A percentile compares a stretch with the other conserved stretches of the same genome.
phyloP scores from a whole-genome alignment of 768 basidiomycete genomes.

The Filobasidium floriforme region DNA sequence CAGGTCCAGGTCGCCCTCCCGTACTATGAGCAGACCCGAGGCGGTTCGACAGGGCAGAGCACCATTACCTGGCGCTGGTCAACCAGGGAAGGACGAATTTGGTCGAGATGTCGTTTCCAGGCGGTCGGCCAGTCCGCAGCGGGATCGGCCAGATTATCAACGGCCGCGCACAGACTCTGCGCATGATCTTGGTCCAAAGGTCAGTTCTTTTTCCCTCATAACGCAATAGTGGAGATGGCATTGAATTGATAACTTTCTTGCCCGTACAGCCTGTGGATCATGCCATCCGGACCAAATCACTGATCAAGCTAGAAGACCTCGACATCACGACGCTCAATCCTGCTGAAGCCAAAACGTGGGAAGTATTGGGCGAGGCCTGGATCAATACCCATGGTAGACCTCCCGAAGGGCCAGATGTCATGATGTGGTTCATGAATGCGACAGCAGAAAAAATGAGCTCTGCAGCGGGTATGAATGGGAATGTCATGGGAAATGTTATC shows the following conservation, averaged over 20 bases:
- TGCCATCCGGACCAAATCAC: not conserved
- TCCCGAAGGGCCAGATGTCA: constrained; percentile 5
- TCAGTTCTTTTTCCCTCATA: no score
- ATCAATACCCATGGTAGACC: not conserved
- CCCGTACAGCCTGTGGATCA: no score
- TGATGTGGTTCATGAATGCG: constrained; percentile 7
- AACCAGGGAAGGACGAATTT: not conserved
- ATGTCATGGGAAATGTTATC: not conserved
- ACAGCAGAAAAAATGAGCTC: not conserved
- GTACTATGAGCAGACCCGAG: not conserved
- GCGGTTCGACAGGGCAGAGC: not conserved
- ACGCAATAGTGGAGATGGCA: no score
- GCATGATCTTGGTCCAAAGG: no score
- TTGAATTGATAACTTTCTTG: no score
- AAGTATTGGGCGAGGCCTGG: not conserved
- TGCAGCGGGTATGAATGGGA: not conserved
- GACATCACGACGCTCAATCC: not conserved
- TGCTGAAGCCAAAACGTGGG: constrained; percentile 1
- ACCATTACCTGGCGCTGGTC: not conserved
- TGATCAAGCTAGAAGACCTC: not conserved
- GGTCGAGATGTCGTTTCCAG: not conserved
- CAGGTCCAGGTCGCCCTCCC: no score
- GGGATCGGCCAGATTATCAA: not conserved
- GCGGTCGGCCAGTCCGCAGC: not conserved
- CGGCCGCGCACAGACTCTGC: not conserved